These are phyloP conservation scores for Candida dubliniensis DNA, from an alignment of 1,139 yeast genomes.

Conservation along the genomic window DNA sequence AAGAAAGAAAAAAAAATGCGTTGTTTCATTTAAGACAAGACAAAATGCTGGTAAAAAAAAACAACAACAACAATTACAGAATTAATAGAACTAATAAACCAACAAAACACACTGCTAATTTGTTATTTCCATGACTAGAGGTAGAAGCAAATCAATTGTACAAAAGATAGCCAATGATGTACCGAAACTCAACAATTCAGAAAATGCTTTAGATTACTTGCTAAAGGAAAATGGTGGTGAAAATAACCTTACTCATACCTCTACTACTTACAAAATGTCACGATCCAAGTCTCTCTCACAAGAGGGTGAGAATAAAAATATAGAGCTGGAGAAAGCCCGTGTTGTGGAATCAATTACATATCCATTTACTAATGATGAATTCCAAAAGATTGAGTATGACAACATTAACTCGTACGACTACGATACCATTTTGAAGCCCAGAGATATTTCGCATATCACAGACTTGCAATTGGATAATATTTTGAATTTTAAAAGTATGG, in stretches of 20 bases:
- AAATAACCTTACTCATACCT: neutral
- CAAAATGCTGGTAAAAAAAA: neutral
- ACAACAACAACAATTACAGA: neutral
- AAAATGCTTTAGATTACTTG: constrained; percentile 16
- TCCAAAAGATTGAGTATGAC: constrained; percentile 29
- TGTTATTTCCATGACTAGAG: constrained; percentile 28
- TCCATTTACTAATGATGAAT: constrained; percentile 43
- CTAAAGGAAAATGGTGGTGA: neutral
- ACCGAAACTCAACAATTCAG: constrained; percentile 23
- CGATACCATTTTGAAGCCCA: constrained; percentile 35
- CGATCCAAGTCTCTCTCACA: constrained; percentile 22
- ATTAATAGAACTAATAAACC: neutral
- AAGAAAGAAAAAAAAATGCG: neutral
- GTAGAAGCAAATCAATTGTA: constrained; percentile 54
- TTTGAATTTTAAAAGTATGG: constrained; percentile 41
- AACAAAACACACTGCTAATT: neutral
- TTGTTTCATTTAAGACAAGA: neutral
- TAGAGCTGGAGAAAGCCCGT: neutral
- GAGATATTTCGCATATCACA: constrained; percentile 33
- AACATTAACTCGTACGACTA: constrained; percentile 38
- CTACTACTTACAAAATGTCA: constrained; percentile 10
- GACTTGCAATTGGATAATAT: constrained; percentile 31
- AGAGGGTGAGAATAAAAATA: too few relatives aligned
- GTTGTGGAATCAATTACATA: constrained; percentile 10
- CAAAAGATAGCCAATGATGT: constrained; percentile 42